A percentile compares a stretch with the other conserved stretches of the same genome.
phyloP scores from a whole-genome alignment of 768 basidiomycete species.

The Phaffia australis region DNA sequence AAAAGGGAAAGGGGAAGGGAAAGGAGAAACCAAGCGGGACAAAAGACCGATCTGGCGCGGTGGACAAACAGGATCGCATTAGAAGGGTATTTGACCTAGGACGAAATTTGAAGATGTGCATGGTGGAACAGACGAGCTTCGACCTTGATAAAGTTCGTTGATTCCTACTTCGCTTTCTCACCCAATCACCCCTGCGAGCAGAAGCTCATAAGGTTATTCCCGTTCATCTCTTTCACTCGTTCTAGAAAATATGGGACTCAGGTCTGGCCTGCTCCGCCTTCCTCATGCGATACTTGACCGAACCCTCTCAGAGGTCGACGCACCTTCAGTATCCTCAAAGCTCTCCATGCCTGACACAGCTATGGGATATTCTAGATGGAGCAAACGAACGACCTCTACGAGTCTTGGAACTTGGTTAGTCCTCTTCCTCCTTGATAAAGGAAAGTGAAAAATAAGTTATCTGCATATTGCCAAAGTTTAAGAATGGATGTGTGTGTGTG shows the following conservation, averaged over 20 bases:
- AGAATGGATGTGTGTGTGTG: too few species aligned
- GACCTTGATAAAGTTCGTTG: slow-evolving; percentile 77
- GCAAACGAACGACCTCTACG: slow-evolving; percentile 4
- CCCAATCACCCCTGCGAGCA: neutral
- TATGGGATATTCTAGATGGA: slow-evolving; percentile 15
- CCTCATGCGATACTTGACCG: slow-evolving; percentile 42
- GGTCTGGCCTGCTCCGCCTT: slow-evolving; percentile 76
- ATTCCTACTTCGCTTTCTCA: neutral
- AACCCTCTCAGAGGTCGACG: neutral
- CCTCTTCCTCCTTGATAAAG: neutral
- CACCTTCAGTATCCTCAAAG: slow-evolving; percentile 16
- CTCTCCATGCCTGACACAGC: slow-evolving; percentile 37
- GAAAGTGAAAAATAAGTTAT: neutral
- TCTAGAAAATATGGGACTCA: slow-evolving; percentile 93
- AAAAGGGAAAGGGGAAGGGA: slow-evolving; percentile 20
- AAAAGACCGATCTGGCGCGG: slow-evolving; percentile 10
- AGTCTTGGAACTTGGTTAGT: slow-evolving; percentile 62
- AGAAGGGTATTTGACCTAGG: slow-evolving; percentile 8
- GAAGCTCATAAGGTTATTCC: neutral
- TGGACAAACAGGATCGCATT: slow-evolving; percentile 29
- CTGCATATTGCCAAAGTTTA: too few species aligned
- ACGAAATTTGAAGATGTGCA: slow-evolving; percentile 38
- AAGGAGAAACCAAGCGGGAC: slow-evolving; percentile 16
- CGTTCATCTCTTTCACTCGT: slow-evolving; percentile 23
- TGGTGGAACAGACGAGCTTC: slow-evolving; percentile 75